phyloP scores from a whole-genome alignment of 2,329 filamentous ascomycete genomes.

The Fusarium marasasianum region DNA sequence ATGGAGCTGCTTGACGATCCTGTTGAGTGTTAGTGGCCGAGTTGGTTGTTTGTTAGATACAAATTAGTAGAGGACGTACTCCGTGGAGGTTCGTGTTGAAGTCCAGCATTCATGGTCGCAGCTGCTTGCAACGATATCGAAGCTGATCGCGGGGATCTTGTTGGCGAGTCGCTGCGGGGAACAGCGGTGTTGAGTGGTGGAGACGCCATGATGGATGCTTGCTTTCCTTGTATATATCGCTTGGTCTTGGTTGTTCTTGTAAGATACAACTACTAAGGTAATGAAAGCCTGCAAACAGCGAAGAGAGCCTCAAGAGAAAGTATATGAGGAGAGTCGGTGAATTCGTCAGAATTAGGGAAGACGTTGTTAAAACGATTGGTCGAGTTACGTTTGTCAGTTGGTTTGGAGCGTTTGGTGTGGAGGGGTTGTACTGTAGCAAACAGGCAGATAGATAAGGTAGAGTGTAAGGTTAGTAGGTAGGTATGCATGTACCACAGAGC shows the following conservation, averaged over 20 bases:
- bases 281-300: not conserved
- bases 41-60: not conserved
- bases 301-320: not conserved
- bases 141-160: slow-evolving; percentile 70
- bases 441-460: not conserved
- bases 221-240: not conserved
- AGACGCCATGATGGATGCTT: slow-evolving; percentile 42
- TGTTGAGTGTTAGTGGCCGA: slow-evolving; percentile 39
- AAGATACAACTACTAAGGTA: not conserved
- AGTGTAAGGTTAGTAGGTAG: not conserved
- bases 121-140: slow-evolving; percentile 79
- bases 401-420: not conserved
- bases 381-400: slow-evolving; percentile 9
- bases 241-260: not conserved
- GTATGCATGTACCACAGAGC: not conserved
- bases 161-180: slow-evolving; percentile 59
- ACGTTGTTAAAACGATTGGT: slow-evolving; percentile 16
- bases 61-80: slow-evolving; percentile 51
- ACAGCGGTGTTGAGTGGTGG: slow-evolving; percentile 40
- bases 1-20: slow-evolving; percentile 65
- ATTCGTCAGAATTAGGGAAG: slow-evolving; percentile 17
- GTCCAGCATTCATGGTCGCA: slow-evolving; percentile 79
- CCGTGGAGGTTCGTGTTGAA: slow-evolving; percentile 71
- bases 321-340: slow-evolving; percentile 6
- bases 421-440: slow-evolving; percentile 14